These are phyloP conservation scores for Solanum arcanum DNA, from an alignment of 257 asterid species.

Conservation along the genomic window DNA sequence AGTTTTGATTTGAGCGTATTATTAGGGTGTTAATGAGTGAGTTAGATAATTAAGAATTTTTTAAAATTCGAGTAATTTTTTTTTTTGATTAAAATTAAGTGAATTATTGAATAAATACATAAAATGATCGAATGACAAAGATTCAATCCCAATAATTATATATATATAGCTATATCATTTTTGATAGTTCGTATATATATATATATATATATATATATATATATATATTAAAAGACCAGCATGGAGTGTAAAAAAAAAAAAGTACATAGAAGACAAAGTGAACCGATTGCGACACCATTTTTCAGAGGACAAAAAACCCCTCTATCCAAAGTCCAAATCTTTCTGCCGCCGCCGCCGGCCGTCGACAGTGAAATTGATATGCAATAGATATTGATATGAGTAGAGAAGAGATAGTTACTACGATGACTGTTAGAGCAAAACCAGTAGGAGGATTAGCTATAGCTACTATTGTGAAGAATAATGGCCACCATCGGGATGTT, in stretches of 20 bases:
- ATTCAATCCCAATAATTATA: too few species aligned
- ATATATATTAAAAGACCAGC: not conserved
- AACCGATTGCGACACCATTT: not conserved
- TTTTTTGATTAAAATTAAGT: too few species aligned
- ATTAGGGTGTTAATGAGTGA: not conserved
- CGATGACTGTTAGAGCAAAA: slow-evolving; percentile 58
- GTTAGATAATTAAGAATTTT: not conserved
- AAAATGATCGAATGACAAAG: too few species aligned
- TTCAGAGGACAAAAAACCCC: not conserved
- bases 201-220: too few species aligned
- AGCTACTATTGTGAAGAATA: slow-evolving; percentile 22
- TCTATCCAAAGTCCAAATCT: not conserved
- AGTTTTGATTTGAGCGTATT: not conserved
- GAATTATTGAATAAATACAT: too few species aligned
- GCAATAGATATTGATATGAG: slow-evolving; percentile 52
- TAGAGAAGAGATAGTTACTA: slow-evolving; percentile 44
- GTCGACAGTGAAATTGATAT: not conserved
- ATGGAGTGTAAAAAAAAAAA: not conserved
- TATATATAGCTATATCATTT: not conserved
- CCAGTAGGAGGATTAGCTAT: slow-evolving; percentile 25
- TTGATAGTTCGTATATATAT: too few species aligned
- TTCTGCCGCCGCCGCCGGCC: not conserved
- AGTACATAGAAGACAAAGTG: not conserved
- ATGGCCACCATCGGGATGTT: slow-evolving; percentile 27
- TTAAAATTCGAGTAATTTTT: too few species aligned